Evolutionary conservation across 768 basidiomycete species (phyloP), one percentile per base, ranked within the genome.

Genomic region (Mycena galopus): DNA sequence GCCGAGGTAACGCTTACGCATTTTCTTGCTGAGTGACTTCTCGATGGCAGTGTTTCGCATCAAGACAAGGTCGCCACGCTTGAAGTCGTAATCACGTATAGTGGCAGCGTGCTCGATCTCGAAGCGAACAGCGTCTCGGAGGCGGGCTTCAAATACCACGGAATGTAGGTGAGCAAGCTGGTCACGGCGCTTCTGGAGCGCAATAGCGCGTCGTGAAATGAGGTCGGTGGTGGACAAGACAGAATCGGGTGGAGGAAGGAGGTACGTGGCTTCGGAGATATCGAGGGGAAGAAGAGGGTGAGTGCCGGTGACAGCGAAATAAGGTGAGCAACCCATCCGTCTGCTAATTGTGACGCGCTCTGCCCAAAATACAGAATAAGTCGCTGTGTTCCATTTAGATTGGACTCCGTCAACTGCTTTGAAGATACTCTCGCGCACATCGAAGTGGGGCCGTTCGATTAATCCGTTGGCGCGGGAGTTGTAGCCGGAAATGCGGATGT

Each of bases 401-500:
- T 37, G 23, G 47, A 72, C 59, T 0, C 69, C 72, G 9, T 69
- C 71, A 44, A 70, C 73, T 27, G 68, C 67, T 30, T 79, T 78
- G 57, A 76, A 51, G 0, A 78, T 39, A 3, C 65, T 37, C 42
- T 77, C 69, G 0, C 77, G n/a, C n/a, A n/a, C n/a, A n/a, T n/a
- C n/a, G n/a, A n/a, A n/a, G n/a, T n/a, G n/a, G n/a, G n/a, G n/a
- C n/a, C n/a, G n/a, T n/a, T n/a, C n/a, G n/a, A n/a, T n/a, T n/a
- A n/a, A n/a, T n/a, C n/a, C n/a, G n/a, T n/a, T n/a, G n/a, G n/a
- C n/a, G n/a, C n/a, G n/a, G n/a, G n/a, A n/a, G n/a, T n/a, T n/a
- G 64, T 87, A 87, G 0, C 80, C 76, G 0, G 81, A 84, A 4
- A 88, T 86, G 0, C 77, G 71, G 17, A 87, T 86, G 50, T 86